Percentiles rank a stretch among this genome's conserved stretches.
These are phyloP conservation scores for Aegilops sharonensis DNA, from an alignment of 176 grass and related monocot species.

Conservation along the genomic window DNA sequence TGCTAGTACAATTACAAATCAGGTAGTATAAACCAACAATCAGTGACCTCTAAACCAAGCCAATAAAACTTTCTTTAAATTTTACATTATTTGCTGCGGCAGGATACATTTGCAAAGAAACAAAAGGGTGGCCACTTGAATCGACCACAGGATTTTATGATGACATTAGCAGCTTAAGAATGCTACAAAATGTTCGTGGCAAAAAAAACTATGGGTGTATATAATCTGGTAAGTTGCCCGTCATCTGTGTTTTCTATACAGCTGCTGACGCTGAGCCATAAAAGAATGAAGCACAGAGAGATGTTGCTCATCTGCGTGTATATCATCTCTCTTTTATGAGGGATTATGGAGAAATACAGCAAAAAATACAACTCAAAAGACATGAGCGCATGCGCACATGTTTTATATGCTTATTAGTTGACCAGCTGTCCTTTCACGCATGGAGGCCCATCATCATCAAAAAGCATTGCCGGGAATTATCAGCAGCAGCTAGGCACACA, in stretches of 20 bases:
- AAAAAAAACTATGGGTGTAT: neutral
- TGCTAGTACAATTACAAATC: too few relatives aligned
- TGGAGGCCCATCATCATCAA: neutral
- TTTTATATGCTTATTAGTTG: neutral
- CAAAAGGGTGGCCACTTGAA: neutral
- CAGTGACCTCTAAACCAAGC: too few relatives aligned
- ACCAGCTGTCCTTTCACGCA: neutral
- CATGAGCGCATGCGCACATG: neutral
- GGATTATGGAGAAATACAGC: neutral
- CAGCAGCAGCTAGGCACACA: neutral
- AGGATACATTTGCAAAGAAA: neutral
- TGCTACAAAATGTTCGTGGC: neutral
- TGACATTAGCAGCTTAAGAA: neutral
- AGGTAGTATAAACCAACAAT: too few relatives aligned
- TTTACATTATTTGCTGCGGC: neutral
- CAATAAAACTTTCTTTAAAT: neutral
- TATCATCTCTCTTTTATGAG: neutral
- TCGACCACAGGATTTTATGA: neutral
- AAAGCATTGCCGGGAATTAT: neutral
- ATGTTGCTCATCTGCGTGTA: neutral
- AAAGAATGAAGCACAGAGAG: conserved; percentile 15
- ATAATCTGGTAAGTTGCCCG: neutral
- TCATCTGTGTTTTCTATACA: conserved; percentile 10
- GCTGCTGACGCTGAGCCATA: neutral
- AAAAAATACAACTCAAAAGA: neutral